Base-by-base conservation (phyloP, 495 filamentous ascomycete genomes). In the Penicillium roqueforti region DNA sequence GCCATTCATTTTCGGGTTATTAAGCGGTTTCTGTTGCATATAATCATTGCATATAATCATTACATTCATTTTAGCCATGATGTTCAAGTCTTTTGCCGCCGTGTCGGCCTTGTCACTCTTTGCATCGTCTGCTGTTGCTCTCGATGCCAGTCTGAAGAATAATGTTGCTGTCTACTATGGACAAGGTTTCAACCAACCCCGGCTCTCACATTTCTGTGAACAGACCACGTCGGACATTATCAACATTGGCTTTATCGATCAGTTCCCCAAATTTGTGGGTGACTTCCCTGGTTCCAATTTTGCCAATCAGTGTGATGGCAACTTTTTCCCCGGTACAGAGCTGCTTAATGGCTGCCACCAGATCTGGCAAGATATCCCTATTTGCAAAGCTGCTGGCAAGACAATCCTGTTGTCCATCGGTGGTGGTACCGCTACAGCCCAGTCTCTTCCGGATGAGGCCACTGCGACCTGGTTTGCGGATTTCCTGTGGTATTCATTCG, bases 91-190 rank as follows among this genome's bases (percentile, higher is more conserved):
- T 42, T 16, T 74, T 41, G 58, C 62, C 56, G 55, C 63, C 40
- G 52, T 58, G 56, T 47, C 61, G 44, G 68, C 62, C n/a, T 47
- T 73, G 23, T 65, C 69, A 37, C 57, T 57, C 31, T 44, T 73
- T 31, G 51, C 58, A 52, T 59, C 68, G 26, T 40, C 63, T 37
- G 59, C 76, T 13, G 49, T 76, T 47, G 81, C 78, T 44, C 81
- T 85, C 59, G 65, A 77, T 59, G 53, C 74, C 4, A 47, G 56
- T 28, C 67, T 75, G 4, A 75, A 72, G n/a, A 76, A 72, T 52
- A 87, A 87, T 62, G 62, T 87, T 57, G 82, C 80, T 20, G 70
- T 87, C 22, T 88, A 87, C 65, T 88, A 83, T 74, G 85, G 65
- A 13, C 77, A 80, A 76, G 77, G 77, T 50, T 40, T 46, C 9